phyloP scores from a whole-genome alignment of 805 yeast species.

The Phaffomyces thermotolerans region DNA sequence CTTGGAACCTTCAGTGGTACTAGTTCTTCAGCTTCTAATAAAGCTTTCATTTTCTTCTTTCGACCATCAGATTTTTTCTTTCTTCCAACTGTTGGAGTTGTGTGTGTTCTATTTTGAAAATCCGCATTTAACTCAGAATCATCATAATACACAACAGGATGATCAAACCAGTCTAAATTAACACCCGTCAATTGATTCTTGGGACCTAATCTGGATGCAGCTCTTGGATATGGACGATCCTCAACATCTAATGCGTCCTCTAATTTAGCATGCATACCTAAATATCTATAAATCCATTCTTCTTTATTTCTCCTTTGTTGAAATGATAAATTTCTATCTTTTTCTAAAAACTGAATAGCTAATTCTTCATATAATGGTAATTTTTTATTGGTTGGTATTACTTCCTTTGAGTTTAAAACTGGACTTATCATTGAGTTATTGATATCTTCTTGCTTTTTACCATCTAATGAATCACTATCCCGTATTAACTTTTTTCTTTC shows the following conservation, averaged over 20 bases:
- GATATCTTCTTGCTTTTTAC: background rate
- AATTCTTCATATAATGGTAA: conserved; percentile 50
- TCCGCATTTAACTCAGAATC: conserved; percentile 13
- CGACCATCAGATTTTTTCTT: conserved; percentile 21
- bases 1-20: conserved; percentile 36
- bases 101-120: conserved; percentile 12
- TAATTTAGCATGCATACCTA: conserved; percentile 65
- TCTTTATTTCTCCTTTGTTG: conserved; percentile 47
- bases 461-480: conserved; percentile 7
- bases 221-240: conserved; percentile 76
- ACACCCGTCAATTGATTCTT: conserved; percentile 66
- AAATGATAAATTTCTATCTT: conserved; percentile 35
- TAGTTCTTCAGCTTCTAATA: conserved; percentile 1
- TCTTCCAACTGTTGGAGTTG: conserved; percentile 8
- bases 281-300: conserved; percentile 77
- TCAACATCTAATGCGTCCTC: conserved; percentile 75
- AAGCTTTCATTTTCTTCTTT: conserved; percentile 16
- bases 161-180: conserved; percentile 53
- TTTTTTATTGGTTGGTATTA: conserved; percentile 3
- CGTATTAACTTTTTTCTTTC: conserved; percentile 16
- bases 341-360: conserved; percentile 45
- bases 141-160: conserved; percentile 63
- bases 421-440: background rate
- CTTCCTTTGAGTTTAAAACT: background rate
- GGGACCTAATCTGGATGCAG: conserved; percentile 68